Base-by-base conservation (phyloP, 2,329 filamentous ascomycete genomes). In the Paecilomyces niveus region DNA sequence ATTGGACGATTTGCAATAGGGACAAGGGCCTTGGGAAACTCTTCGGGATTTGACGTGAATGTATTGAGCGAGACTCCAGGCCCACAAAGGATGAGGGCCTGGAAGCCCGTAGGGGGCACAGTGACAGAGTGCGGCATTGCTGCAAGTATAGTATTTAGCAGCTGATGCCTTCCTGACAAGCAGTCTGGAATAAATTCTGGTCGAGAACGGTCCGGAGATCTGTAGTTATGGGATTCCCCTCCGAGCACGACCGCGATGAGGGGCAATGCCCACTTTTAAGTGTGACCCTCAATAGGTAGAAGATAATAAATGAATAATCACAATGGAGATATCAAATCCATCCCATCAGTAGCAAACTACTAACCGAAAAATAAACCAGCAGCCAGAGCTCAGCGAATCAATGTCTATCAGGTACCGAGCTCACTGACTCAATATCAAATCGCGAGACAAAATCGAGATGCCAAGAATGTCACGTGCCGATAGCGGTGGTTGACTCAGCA, bases 101-200 rank as follows among this genome's bases (percentile, higher is more conserved):
- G 79, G 54, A 80, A 79, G 62, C 78, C n/a, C 57, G 66, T 68
- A 0, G 87, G 80, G 33, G 89, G 88, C 35, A 95, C 69, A 54
- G 70, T 67, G 33, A 69, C 61, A 1, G 68, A 64, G 29, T 68
- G 67, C 57, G 69, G 70, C 70, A 72, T 73, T 39, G 5, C 9
- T 22, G 10, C 29, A 31, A 22, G 81, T 57, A 13, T 76, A 52
- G 2, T 67, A 45, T 58, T 52, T 18, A 18, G 9, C n/a, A n/a
- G 8, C 15, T 18, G 39, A 18, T 18, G 18, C 39, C 18, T 9
- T n/a, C 33, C 35, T 39, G 13, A 15, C n/a, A n/a, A n/a, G n/a
- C n/a, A n/a, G n/a, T n/a, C n/a, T n/a, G n/a, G n/a, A n/a, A 18
- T 1, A 45, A 45, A 5, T 45, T n/a, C 15, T 45, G 35, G 13